Percentiles rank a stretch among this genome's conserved stretches.
Evolutionary conservation across 1,139 yeast genomes (phyloP).

Genomic region (Pneumocystis wakefieldiae): DNA sequence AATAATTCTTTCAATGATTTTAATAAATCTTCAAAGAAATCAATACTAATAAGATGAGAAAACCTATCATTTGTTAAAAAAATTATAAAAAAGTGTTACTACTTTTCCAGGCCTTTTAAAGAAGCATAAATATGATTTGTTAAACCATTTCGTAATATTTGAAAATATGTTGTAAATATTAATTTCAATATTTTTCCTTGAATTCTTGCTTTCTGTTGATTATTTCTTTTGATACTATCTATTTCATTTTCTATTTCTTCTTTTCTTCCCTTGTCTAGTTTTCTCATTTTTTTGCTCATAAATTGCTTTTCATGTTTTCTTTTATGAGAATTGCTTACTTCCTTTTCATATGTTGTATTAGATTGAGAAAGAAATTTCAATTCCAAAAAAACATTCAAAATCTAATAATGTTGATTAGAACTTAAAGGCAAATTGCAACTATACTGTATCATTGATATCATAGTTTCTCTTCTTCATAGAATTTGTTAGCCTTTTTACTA

Average conservation of each 20-base stretch:
- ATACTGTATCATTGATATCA: constrained; percentile 68
- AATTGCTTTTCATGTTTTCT: constrained; percentile 61
- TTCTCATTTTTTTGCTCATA: constrained; percentile 24
- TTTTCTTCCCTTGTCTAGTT: constrained; percentile 71
- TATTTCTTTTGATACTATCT: constrained; percentile 72
- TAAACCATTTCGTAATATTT: constrained; percentile 50
- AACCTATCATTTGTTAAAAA: constrained; percentile 23
- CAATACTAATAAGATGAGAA: constrained; percentile 86
- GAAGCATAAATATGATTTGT: constrained; percentile 71
- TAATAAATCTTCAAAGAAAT: constrained; percentile 77
- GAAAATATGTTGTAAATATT: constrained; percentile 58
- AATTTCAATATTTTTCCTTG: constrained; percentile 74
- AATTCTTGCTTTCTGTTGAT: constrained; percentile 67
- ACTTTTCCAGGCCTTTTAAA: constrained; percentile 70
- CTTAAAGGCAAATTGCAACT: neutral
- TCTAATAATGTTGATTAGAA: constrained; percentile 49
- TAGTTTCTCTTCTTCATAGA: constrained; percentile 60
- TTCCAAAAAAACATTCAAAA: constrained; percentile 60
- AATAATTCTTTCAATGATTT: constrained; percentile 69
- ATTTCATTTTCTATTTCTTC: constrained; percentile 78
- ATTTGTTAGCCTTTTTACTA: constrained; percentile 51
- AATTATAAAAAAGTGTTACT: neutral
- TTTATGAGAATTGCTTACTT: constrained; percentile 82
- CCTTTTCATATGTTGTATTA: constrained; percentile 30
- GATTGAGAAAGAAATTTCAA: constrained; percentile 36